Percentiles rank a stretch among this genome's conserved stretches.
These are phyloP conservation scores for Coelastrella sp. DNA, from an alignment of 139 green algal species.

Conservation along the genomic window DNA sequence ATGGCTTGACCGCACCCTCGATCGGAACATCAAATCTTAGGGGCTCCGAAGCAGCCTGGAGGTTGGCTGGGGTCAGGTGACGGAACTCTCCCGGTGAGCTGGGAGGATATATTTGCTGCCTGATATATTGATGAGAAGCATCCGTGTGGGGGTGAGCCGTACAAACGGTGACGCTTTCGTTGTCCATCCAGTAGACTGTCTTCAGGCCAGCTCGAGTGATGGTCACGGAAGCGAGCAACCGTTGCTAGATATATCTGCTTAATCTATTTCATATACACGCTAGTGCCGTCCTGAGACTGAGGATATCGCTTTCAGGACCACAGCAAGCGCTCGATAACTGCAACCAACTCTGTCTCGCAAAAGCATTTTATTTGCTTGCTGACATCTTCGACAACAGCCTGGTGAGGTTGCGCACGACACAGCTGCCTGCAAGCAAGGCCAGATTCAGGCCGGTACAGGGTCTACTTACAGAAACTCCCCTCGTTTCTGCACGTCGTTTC, in stretches of 20 bases:
- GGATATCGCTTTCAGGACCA: slow-evolving; percentile 43
- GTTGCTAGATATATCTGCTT: background rate
- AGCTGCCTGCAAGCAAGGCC: background rate
- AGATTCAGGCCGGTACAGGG: slow-evolving; percentile 9
- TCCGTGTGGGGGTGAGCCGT: background rate
- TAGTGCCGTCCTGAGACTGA: no score
- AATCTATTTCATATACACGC: no score
- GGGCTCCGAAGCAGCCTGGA: background rate
- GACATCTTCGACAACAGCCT: no score
- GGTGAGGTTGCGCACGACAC: no score
- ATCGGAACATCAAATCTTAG: background rate
- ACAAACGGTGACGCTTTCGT: background rate
- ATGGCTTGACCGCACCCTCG: background rate
- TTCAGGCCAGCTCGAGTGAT: background rate
- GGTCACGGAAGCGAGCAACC: background rate
- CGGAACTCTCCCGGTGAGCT: no score
- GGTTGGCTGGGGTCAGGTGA: background rate
- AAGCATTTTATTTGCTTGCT: background rate
- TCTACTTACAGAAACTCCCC: slow-evolving; percentile 6
- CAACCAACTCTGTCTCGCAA: background rate
- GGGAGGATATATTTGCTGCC: no score
- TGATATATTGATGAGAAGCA: background rate
- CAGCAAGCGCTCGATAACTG: background rate
- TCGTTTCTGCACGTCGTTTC: background rate
- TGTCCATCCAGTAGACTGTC: background rate